Percentiles rank a stretch among this genome's conserved stretches.
Evolutionary conservation across 2,329 filamentous ascomycete species (phyloP).

Genomic region (Clonostachys sp.): DNA sequence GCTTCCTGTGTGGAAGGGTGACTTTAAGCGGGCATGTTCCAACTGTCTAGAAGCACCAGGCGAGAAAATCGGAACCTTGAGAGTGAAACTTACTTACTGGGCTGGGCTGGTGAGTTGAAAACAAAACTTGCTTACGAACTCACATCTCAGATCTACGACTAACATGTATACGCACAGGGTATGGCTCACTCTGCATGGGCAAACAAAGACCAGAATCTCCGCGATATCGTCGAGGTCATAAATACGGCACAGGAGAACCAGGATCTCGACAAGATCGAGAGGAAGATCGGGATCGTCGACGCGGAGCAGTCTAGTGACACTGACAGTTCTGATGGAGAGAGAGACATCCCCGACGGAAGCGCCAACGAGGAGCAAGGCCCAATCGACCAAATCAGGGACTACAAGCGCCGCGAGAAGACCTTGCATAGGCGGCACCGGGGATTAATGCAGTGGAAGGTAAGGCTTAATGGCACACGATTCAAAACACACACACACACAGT

Average conservation of each 20-base stretch:
- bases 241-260: constrained; percentile 29
- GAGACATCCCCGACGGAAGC: constrained; percentile 31
- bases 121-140: not conserved
- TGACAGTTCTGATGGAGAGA: constrained; percentile 21
- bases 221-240: constrained; percentile 41
- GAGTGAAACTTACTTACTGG: constrained; percentile 28
- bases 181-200: constrained; percentile 27
- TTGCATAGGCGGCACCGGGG: constrained; percentile 64
- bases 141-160: not conserved
- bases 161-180: constrained; percentile 13
- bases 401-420: constrained; percentile 52
- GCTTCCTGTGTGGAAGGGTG: constrained; percentile 63
- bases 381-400: constrained; percentile 52
- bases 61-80: constrained; percentile 38
- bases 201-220: constrained; percentile 22
- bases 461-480: constrained; percentile 1
- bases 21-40: constrained; percentile 38
- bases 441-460: constrained; percentile 65
- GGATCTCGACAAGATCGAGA: constrained; percentile 21
- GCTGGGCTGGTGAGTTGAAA: constrained; percentile 22
- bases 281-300: constrained; percentile 25
- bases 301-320: constrained; percentile 21
- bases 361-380: constrained; percentile 33
- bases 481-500: too few species aligned
- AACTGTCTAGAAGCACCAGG: constrained; percentile 38